Evolutionary conservation across 192 early-diverging fungal species (phyloP), one percentile per base, ranked within the genome.

Genomic region (Funneliformis mosseae): DNA sequence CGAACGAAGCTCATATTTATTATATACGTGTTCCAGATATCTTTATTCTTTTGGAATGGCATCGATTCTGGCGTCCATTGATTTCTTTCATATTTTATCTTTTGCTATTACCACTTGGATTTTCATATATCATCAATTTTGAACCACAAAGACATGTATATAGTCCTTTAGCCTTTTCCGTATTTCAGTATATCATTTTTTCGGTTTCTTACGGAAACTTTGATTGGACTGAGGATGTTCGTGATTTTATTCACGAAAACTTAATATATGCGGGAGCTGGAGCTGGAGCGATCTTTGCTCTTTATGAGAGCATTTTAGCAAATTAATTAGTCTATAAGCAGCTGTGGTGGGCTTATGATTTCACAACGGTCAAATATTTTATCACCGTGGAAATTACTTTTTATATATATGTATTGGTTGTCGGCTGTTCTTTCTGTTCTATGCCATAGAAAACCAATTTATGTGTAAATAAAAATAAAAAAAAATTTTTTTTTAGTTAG

Each of bases 11-110:
- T 21, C 11, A 41, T n/a, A 18, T 55, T 69, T 55, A 8, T 45
- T 12, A 78, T 69, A 12, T 68, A 0, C 21, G 21, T 38, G 64
- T 18, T 7, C 77, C 77, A 12, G 64, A 78, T 59, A 8, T 78
- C 21, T 42, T 41, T 6, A 38, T 78, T 25, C 16, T 78, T 68
- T 12, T 48, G 3, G 77, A 78, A 28, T 78, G 77, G 77, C 77
- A 78, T 55, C 63, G 28, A 11, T 78, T 78, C 45, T 78, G 77
- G 77, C 77, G 77, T 69, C 77, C 77, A 33, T 69, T 78, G 18
- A 45, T 78, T 42, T 43, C 25, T 18, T 78, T 68, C 46, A 69
- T 48, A 21, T 12, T 41, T 48, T 78, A 69, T 55, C 28, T 78
- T 33, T 28, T 78, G 6, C 18, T 66, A 5, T 12, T 67, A 8